These are phyloP conservation scores for Larix sibirica DNA, from an alignment of 83 land plant species.

Conservation along the genomic window DNA sequence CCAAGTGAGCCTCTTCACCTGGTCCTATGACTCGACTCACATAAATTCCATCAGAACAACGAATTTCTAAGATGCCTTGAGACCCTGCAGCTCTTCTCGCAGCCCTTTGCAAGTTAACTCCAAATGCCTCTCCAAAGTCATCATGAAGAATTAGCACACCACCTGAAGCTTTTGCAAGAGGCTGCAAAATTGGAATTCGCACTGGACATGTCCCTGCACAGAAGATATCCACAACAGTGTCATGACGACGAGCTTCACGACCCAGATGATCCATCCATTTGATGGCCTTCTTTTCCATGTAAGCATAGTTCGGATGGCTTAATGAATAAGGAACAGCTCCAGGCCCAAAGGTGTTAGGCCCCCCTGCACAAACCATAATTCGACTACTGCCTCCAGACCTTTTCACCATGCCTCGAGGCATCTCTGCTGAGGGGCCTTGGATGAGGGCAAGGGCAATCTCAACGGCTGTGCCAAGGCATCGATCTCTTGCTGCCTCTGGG, in stretches of 20 bases:
- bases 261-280: conserved; percentile 97
- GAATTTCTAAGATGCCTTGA: conserved; percentile 84
- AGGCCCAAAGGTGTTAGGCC: conserved; percentile 95
- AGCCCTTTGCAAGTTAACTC: conserved; percentile 95
- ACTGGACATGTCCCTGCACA: conserved; percentile 99
- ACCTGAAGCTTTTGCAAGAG: conserved; percentile 93
- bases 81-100: conserved; percentile 86
- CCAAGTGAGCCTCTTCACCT: conserved; percentile 89
- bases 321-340: conserved; percentile 91
- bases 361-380: conserved; percentile 90
- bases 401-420: conserved; percentile 77
- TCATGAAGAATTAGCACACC: conserved; percentile 96
- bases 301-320: conserved; percentile 89
- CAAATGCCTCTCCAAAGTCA: conserved; percentile 99
- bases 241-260: conserved; percentile 69
- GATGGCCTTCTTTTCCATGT: conserved; percentile 81
- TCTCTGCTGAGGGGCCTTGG: conserved; percentile 90
- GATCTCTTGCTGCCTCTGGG: conserved; percentile 82
- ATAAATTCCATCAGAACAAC: conserved; percentile 85
- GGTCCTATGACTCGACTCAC: conserved; percentile 93
- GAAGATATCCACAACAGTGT: conserved; percentile 84
- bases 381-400: conserved; percentile 89
- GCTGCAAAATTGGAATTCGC: conserved; percentile 85
- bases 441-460: conserved; percentile 92
- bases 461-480: conserved; percentile 95